phyloP scores from a whole-genome alignment of 1,284 basidiomycete genomes.

The Cystobasidium pallidum region DNA sequence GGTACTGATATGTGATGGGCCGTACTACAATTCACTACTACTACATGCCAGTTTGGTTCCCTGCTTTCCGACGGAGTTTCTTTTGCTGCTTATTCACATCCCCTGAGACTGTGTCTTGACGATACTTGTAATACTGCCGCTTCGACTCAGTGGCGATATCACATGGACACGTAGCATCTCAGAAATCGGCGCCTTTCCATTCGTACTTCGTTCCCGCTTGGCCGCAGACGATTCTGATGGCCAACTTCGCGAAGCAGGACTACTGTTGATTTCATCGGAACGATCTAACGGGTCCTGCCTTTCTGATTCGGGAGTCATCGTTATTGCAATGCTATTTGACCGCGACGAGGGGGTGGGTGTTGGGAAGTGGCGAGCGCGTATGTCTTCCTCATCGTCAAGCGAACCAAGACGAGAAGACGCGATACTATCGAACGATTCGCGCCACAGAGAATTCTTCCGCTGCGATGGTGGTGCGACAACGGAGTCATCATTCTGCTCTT shows the following conservation, averaged over 20 bases:
- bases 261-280: background rate
- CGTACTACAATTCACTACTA: background rate
- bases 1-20: too few relatives aligned
- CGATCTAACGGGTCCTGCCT: background rate
- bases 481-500: background rate
- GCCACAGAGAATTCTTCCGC: conserved; percentile 13
- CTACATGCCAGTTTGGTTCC: background rate
- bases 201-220: background rate
- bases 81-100: background rate
- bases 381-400: conserved; percentile 1
- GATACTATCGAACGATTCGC: conserved; percentile 18
- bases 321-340: conserved; percentile 25
- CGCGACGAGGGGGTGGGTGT: conserved; percentile 28
- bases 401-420: background rate
- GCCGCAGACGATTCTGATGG: background rate
- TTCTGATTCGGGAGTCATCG: background rate
- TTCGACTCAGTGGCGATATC: conserved; percentile 9
- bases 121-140: background rate
- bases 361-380: conserved; percentile 22
- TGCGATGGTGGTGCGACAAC: background rate
- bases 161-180: conserved; percentile 2
- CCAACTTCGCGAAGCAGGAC: too few relatives aligned
- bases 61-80: background rate
- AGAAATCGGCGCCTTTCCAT: background rate
- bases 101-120: background rate